These are phyloP conservation scores for Colletotrichum endophyticum DNA, from an alignment of 2,329 filamentous ascomycete genomes.

Conservation along the genomic window DNA sequence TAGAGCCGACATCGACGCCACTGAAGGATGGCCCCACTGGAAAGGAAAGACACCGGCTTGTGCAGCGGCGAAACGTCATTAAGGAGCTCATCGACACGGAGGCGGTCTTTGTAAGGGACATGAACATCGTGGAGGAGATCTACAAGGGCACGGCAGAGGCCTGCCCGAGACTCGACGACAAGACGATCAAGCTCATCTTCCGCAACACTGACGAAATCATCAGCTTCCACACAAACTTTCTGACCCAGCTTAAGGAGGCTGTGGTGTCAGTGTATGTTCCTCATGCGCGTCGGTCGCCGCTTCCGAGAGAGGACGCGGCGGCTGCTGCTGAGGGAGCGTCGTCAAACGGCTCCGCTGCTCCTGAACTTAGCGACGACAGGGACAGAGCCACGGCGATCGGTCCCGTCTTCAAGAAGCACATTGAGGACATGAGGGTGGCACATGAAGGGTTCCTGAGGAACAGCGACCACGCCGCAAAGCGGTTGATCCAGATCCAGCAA, in stretches of 20 bases:
- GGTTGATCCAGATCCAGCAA: constrained; percentile 66
- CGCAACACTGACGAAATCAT: constrained; percentile 92
- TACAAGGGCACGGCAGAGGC: constrained; percentile 92
- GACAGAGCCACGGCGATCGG: constrained; percentile 60
- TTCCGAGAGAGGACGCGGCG: constrained; percentile 46
- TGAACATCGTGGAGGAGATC: constrained; percentile 97
- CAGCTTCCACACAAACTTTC: constrained; percentile 80
- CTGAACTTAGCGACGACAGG: constrained; percentile 53
- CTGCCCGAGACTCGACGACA: constrained; percentile 77
- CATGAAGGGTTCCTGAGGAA: constrained; percentile 69
- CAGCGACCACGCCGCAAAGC: constrained; percentile 66
- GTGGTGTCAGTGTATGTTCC: constrained; percentile 81
- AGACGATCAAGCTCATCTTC: constrained; percentile 90
- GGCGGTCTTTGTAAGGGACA: constrained; percentile 87
- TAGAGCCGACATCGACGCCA: constrained; percentile 40
- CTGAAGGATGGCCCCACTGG: constrained; percentile 44
- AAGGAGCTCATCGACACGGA: constrained; percentile 95
- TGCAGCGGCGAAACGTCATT: constrained; percentile 82
- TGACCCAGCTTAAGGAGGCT: constrained; percentile 80
- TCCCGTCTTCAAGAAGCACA: constrained; percentile 58
- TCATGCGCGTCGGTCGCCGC: constrained; percentile 48
- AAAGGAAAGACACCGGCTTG: constrained; percentile 73
- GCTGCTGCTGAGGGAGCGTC: constrained; percentile 38
- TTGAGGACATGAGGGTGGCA: constrained; percentile 64
- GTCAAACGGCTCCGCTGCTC: constrained; percentile 36